A percentile compares a stretch with the other conserved stretches of the same genome.
Conservation (phyloP, 2,329 filamentous ascomycete species). For the Cordyceps pruinosa region DNA sequence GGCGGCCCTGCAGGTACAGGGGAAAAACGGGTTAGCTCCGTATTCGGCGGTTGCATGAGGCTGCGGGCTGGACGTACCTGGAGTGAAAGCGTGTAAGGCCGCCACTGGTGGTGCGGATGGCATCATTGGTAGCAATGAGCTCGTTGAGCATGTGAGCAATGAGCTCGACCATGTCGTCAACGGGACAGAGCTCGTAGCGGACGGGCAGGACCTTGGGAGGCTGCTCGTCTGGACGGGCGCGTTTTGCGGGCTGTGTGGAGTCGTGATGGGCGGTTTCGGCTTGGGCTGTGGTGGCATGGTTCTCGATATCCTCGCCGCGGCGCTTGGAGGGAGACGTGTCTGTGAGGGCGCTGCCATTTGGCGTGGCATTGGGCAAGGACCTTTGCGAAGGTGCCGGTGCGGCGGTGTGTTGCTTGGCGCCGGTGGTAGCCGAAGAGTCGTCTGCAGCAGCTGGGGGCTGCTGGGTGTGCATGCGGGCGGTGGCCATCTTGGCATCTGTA, state of each 20-base stretch:
- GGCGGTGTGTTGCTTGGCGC: not conserved
- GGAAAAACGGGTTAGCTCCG: not conserved
- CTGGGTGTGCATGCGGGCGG: not conserved
- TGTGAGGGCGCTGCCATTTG: not conserved
- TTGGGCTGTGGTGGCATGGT: not conserved
- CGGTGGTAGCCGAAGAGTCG: not conserved
- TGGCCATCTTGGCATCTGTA: not conserved
- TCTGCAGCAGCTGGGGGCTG: not conserved
- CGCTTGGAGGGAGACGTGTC: slow-evolving; percentile 5
- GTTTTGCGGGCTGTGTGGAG: slow-evolving; percentile 39
- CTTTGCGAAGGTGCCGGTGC: not conserved
- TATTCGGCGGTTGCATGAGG: not conserved
- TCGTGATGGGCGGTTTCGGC: not conserved
- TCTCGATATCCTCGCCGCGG: slow-evolving; percentile 2
- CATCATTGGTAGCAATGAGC: slow-evolving; percentile 89
- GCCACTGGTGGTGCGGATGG: slow-evolving; percentile 64
- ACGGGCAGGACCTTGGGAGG: slow-evolving; percentile 57
- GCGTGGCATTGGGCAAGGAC: not conserved
- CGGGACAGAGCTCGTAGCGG: slow-evolving; percentile 73
- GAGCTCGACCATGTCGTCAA: slow-evolving; percentile 81
- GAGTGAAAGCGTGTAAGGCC: slow-evolving; percentile 93
- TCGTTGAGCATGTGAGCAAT: slow-evolving; percentile 96
- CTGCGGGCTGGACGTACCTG: slow-evolving; percentile 46
- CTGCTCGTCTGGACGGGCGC: slow-evolving; percentile 42
- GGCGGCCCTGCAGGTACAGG: slow-evolving; percentile 41